These are phyloP conservation scores for Thalia dealbata DNA, from an alignment of 176 grass and related monocot species.

Conservation along the genomic window DNA sequence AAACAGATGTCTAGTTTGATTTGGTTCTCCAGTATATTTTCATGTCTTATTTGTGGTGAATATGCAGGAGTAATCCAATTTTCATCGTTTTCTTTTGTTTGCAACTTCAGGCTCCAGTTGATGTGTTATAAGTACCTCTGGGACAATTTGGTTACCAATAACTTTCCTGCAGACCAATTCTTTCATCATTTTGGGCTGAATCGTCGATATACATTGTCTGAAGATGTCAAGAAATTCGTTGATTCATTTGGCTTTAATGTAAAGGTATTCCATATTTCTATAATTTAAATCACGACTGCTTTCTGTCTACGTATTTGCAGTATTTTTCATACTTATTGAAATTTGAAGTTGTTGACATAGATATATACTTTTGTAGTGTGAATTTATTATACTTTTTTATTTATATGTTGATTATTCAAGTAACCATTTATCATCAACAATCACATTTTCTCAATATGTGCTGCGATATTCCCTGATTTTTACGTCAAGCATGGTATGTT, in stretches of 20 bases:
- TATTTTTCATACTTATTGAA: background rate
- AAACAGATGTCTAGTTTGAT: background rate
- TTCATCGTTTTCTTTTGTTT: slow-evolving; percentile 1
- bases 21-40: background rate
- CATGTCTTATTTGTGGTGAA: background rate
- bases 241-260: slow-evolving; percentile 52
- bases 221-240: slow-evolving; percentile 48
- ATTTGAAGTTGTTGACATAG: background rate
- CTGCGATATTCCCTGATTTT: no score
- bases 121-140: slow-evolving; percentile 96
- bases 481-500: background rate
- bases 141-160: slow-evolving; percentile 48
- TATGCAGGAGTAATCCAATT: background rate
- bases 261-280: slow-evolving; percentile 37
- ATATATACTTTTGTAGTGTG: slow-evolving; percentile 35
- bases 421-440: background rate
- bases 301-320: slow-evolving; percentile 29
- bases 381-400: background rate
- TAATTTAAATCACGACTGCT: background rate
- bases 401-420: background rate
- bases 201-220: slow-evolving; percentile 46
- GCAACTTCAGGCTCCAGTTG: slow-evolving; percentile 61
- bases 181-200: slow-evolving; percentile 70
- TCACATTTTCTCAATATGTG: background rate
- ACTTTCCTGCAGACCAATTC: slow-evolving; percentile 50